Evolutionary conservation across 345 rosid species (phyloP), one percentile per base, ranked within the genome.

Genomic region (Hypericum perforatum): DNA sequence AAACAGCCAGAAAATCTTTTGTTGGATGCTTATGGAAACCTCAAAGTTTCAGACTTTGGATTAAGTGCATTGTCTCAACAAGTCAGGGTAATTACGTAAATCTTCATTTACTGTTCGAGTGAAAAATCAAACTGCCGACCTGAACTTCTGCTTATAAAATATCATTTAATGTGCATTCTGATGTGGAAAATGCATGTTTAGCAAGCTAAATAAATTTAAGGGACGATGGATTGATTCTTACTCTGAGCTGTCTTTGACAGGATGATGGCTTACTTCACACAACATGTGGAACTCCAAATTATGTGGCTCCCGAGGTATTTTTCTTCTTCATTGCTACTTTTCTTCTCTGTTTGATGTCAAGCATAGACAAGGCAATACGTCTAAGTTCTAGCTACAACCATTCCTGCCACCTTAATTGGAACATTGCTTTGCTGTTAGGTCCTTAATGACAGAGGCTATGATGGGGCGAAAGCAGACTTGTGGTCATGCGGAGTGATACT

Each of bases 401-500:
- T 22, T 22, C 32, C 32, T 22, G 32, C 32, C 32, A 10, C 52
- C 42, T 51, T 9, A 29, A 57, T 7, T 65, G 14, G 32, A 8
- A 9, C 42, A 13, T 45, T 62, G 10, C 54, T 13, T 57, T 54
- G 50, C 49, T 60, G 39, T 65, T 67, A 92, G 98, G 98, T 92
- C 65, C 91, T 92, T 37, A 80, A 85, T 61, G 98, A 88, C 59
- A 68, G 82, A 78, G 96, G 98, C 58, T 92, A 92, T 6, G 96
- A 92, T 61, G 98, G 98, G 46, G 85, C 96, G 56, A 88, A 89
- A 0, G 98, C 98, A 6, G 98, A 92, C 61, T 53, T 92, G 74
- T 92, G 98, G 96, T 92, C 98, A 37, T 88, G 98, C 56, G 98
- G 96, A 59, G 98, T 92, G 58, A 77, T 92, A 63, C 96, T 92